Conservation (phyloP, 75 land plant genomes). For the Selaginella moellendorffii region DNA sequence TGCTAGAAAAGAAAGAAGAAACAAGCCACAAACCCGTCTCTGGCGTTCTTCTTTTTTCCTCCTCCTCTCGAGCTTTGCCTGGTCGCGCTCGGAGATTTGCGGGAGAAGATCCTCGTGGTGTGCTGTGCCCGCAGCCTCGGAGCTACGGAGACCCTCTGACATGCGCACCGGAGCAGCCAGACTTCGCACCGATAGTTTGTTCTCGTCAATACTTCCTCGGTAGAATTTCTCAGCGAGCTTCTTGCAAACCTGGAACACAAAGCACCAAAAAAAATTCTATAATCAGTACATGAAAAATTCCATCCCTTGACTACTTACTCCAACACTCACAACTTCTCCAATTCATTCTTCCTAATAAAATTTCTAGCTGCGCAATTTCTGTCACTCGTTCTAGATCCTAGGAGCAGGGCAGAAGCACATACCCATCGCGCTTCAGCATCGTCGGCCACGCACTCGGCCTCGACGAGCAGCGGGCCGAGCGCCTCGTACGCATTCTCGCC, state of each 20-base stretch:
- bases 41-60: constrained; percentile 88
- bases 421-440: constrained; percentile 54
- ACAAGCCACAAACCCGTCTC: constrained; percentile 40
- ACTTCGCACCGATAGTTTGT: constrained; percentile 30
- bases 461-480: constrained; percentile 74
- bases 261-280: too few relatives aligned
- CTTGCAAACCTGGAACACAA: constrained; percentile 57
- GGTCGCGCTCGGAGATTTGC: constrained; percentile 67
- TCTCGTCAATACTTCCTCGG: constrained; percentile 33
- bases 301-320: too few relatives aligned
- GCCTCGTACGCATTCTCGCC: constrained; percentile 85
- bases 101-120: constrained; percentile 45
- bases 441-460: constrained; percentile 57
- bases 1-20: too few relatives aligned
- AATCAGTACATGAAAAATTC: too few relatives aligned
- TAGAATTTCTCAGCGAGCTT: constrained; percentile 64
- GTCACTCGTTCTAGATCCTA: background rate
- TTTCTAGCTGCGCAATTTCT: background rate
- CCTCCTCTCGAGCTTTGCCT: constrained; percentile 63
- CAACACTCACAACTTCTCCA: too few relatives aligned
- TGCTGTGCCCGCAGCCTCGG: constrained; percentile 39
- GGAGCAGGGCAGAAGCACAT: background rate
- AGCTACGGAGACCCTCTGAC: constrained; percentile 81
- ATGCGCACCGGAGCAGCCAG: constrained; percentile 75
- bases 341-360: background rate